phyloP scores from a whole-genome alignment of 108 stramenopile species.

The Poteriospumella lacustris region DNA sequence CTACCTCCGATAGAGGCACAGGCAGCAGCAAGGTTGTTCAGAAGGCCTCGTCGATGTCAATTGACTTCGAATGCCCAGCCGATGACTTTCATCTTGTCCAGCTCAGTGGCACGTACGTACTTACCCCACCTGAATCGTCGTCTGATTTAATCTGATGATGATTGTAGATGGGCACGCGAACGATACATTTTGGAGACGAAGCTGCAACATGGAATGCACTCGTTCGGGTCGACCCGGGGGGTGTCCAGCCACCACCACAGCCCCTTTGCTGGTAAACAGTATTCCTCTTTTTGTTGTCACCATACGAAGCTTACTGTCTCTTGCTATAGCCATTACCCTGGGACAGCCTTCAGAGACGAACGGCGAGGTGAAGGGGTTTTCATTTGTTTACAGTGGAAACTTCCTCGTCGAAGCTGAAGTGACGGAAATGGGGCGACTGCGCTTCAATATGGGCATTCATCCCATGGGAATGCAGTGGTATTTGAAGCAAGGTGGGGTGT shows the following conservation, averaged over 20 bases:
- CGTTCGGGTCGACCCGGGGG: not conserved
- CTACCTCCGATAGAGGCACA: not conserved
- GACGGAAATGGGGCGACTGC: not conserved
- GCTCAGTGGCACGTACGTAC: not conserved
- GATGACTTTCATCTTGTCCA: not conserved
- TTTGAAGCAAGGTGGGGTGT: not conserved
- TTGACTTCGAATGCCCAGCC: not conserved
- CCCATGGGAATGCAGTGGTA: not conserved
- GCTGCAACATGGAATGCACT: constrained; percentile 24
- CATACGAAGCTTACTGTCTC: not conserved
- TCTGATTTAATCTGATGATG: too few species aligned
- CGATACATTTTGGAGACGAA: not conserved
- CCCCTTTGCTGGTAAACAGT: constrained; percentile 8
- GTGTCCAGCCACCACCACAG: constrained; percentile 20
- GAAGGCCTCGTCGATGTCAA: not conserved
- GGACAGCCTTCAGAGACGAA: not conserved
- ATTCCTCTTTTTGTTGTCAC: not conserved
- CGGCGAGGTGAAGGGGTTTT: constrained; percentile 21
- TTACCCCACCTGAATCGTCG: not conserved
- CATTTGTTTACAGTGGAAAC: constrained; percentile 26
- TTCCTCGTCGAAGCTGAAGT: constrained; percentile 15
- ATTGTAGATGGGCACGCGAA: constrained; percentile 25
- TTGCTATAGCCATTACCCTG: not conserved
- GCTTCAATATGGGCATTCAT: not conserved
- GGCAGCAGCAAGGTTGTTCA: not conserved